These are phyloP conservation scores for Penicillium cosmopolitanum DNA, from an alignment of 495 filamentous ascomycete species.

Conservation along the genomic window DNA sequence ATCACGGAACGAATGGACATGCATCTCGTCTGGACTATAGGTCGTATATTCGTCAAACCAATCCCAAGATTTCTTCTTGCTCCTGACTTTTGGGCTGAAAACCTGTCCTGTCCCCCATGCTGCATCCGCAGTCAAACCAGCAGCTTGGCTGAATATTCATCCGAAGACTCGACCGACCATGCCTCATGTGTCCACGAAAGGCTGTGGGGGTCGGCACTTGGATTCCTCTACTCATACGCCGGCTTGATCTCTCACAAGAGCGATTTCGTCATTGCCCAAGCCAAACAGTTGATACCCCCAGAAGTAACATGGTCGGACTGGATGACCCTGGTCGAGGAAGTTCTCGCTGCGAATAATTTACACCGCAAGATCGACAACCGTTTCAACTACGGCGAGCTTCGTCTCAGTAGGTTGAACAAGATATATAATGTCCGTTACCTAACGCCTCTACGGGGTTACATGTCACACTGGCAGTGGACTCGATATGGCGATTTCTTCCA, in stretches of 20 bases:
- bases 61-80: constrained; percentile 47
- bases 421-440: constrained; percentile 15
- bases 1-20: constrained; percentile 45
- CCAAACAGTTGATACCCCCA: constrained; percentile 38
- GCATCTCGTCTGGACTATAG: constrained; percentile 43
- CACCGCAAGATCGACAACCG: constrained; percentile 36
- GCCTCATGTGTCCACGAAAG: neutral
- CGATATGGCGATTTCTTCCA: constrained; percentile 32
- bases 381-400: constrained; percentile 51
- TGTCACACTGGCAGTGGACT: constrained; percentile 8
- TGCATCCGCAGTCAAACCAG: neutral
- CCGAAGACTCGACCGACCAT: neutral
- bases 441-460: constrained; percentile 8
- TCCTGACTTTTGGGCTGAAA: constrained; percentile 41
- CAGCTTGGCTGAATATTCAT: neutral
- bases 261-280: constrained; percentile 44
- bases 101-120: neutral
- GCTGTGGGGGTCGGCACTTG: constrained; percentile 33
- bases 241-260: constrained; percentile 47
- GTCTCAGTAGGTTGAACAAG: constrained; percentile 30
- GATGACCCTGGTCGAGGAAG: constrained; percentile 18
- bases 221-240: constrained; percentile 49
- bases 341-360: constrained; percentile 6
- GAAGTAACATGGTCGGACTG: constrained; percentile 32
- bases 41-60: constrained; percentile 49